Percentiles rank a stretch among this genome's conserved stretches.
Evolutionary conservation across 306 rosid species (phyloP).

Genomic region (Castanea mollissima): DNA sequence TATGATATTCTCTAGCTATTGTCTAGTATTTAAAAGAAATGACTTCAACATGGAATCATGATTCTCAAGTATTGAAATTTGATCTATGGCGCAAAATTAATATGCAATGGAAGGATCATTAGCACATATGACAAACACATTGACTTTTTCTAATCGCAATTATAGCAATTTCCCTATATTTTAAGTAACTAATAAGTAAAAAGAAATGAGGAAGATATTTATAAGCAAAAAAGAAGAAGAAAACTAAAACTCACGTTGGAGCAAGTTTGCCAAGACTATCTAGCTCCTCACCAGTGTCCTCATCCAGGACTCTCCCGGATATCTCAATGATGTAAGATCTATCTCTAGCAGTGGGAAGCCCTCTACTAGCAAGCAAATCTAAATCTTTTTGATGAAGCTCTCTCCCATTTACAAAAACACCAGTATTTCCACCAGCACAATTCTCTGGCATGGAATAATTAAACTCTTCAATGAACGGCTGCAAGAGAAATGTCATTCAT

Average conservation of each 20-base stretch:
- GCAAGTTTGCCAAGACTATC: slow-evolving; percentile 96
- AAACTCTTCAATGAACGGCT: slow-evolving; percentile 92
- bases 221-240: not conserved
- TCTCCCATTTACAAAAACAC: slow-evolving; percentile 80
- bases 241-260: slow-evolving; percentile 72
- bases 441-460: slow-evolving; percentile 73
- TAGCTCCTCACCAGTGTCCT: slow-evolving; percentile 82
- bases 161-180: slow-evolving; percentile 4
- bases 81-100: not conserved
- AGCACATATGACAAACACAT: not conserved
- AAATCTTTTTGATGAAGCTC: slow-evolving; percentile 85
- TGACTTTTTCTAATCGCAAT: not conserved
- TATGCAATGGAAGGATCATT: not conserved
- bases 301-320: slow-evolving; percentile 79
- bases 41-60: not conserved
- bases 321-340: slow-evolving; percentile 80
- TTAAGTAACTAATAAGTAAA: slow-evolving; percentile 13
- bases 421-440: slow-evolving; percentile 78
- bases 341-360: slow-evolving; percentile 66
- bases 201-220: slow-evolving; percentile 8
- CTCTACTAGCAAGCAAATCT: slow-evolving; percentile 77
- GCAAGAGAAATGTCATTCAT: slow-evolving; percentile 38
- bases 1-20: not conserved
- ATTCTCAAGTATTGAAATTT: not conserved
- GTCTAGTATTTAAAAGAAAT: not conserved